These are phyloP conservation scores for Cyathus striatus DNA, from an alignment of 768 basidiomycete species.

Conservation along the genomic window DNA sequence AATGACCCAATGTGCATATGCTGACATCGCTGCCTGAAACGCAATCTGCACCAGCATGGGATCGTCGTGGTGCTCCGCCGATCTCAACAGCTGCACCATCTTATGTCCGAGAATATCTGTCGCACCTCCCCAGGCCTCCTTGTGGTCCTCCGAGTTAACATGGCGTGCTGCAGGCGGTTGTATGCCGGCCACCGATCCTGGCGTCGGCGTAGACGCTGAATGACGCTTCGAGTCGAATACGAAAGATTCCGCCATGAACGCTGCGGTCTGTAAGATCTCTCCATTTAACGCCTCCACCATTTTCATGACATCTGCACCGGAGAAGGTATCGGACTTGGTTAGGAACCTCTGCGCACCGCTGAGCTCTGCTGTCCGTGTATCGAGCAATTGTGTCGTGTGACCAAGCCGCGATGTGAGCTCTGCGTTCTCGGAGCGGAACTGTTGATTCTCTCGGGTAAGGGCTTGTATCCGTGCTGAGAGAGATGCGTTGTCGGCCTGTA, in stretches of 20 bases:
- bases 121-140: conserved; percentile 19
- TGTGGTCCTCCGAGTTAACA: conserved; percentile 16
- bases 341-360: conserved; percentile 37
- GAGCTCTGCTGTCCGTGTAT: conserved; percentile 31
- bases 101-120: conserved; percentile 26
- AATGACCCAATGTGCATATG: conserved; percentile 45
- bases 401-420: background rate
- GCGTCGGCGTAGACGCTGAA: too few species aligned
- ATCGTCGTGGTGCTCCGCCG: conserved; percentile 32
- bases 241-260: conserved; percentile 33
- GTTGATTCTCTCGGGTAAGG: background rate
- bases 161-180: conserved; percentile 3
- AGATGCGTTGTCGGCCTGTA: too few species aligned
- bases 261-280: conserved; percentile 42
- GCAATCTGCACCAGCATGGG: conserved; percentile 38
- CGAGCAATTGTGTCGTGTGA: conserved; percentile 13
- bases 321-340: conserved; percentile 35
- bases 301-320: conserved; percentile 34
- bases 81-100: conserved; percentile 33
- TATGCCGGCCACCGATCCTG: too few species aligned
- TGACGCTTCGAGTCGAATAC: background rate
- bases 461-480: background rate
- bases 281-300: conserved; percentile 36
- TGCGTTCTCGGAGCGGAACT: background rate
- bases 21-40: conserved; percentile 38